Conservation (phyloP, 148 eudicot genomes). For the Rhododendron kiyosumense region DNA sequence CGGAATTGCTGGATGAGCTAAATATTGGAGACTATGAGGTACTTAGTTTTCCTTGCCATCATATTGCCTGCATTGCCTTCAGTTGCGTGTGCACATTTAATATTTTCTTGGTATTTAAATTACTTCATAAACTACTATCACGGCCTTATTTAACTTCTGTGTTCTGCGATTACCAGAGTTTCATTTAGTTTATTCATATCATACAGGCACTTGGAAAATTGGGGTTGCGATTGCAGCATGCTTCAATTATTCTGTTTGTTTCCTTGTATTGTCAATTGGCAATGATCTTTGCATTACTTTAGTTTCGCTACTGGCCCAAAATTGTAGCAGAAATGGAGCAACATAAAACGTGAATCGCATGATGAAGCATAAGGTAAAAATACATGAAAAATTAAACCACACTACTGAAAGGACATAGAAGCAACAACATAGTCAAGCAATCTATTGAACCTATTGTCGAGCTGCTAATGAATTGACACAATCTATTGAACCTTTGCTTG, state of each 20-base stretch:
- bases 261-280: not conserved
- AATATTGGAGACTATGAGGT: conserved; percentile 96
- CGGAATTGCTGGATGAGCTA: conserved; percentile 85
- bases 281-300: not conserved
- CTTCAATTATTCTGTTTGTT: not conserved
- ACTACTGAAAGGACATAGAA: not conserved
- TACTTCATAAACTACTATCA: not conserved
- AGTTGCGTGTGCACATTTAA: not conserved
- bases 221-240: not conserved
- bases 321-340: not conserved
- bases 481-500: not conserved
- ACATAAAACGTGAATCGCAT: not conserved
- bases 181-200: not conserved
- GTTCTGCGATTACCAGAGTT: not conserved
- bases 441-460: not conserved
- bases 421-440: not conserved
- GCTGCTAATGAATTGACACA: not conserved
- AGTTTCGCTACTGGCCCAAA: not conserved
- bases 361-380: not conserved
- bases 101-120: not conserved
- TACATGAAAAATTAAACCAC: not conserved
- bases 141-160: not conserved
- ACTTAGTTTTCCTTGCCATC: conserved; percentile 6
- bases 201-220: not conserved
- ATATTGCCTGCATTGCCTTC: not conserved